A percentile compares a stretch with the other conserved stretches of the same genome.
Evolutionary conservation across 768 basidiomycete genomes (phyloP).

Genomic region (Hygrocybe punicea): DNA sequence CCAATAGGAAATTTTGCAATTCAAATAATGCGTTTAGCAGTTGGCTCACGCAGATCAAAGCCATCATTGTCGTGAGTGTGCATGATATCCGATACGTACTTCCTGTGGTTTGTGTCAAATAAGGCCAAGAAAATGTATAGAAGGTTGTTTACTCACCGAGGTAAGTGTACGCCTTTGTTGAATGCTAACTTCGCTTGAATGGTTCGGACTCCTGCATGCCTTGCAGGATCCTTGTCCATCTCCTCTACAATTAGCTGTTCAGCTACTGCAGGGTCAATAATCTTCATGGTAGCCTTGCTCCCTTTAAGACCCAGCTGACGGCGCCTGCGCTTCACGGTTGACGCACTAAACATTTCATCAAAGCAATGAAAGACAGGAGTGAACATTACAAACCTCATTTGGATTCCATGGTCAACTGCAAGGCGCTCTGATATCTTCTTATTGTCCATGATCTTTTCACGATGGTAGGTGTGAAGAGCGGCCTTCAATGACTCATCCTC

Average conservation of each 20-base stretch:
- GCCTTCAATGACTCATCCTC: constrained; percentile 20
- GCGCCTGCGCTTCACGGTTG: constrained; percentile 27
- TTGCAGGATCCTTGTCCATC: constrained; percentile 32
- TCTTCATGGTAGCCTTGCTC: constrained; percentile 28
- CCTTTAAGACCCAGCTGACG: constrained; percentile 28
- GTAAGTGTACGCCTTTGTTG: constrained; percentile 32
- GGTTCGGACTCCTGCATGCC: constrained; percentile 24
- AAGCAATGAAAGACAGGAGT: background rate
- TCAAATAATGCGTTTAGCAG: constrained; percentile 23
- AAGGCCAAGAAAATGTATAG: constrained; percentile 10
- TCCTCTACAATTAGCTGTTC: constrained; percentile 34
- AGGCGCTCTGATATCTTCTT: constrained; percentile 25
- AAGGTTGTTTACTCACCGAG: constrained; percentile 1
- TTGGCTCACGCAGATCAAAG: constrained; percentile 24
- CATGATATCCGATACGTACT: constrained; percentile 20
- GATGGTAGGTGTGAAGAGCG: constrained; percentile 25
- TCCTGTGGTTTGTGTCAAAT: background rate
- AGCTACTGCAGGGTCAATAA: constrained; percentile 27
- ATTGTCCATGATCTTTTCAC: constrained; percentile 26
- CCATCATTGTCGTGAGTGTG: constrained; percentile 20
- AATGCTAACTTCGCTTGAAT: constrained; percentile 29
- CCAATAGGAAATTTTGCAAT: constrained; percentile 20
- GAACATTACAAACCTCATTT: constrained; percentile 25
- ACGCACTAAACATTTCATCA: constrained; percentile 11
- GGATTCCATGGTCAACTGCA: constrained; percentile 25